Evolutionary conservation across 495 filamentous ascomycete genomes (phyloP).

Genomic region (Penicillium flavigenum): DNA sequence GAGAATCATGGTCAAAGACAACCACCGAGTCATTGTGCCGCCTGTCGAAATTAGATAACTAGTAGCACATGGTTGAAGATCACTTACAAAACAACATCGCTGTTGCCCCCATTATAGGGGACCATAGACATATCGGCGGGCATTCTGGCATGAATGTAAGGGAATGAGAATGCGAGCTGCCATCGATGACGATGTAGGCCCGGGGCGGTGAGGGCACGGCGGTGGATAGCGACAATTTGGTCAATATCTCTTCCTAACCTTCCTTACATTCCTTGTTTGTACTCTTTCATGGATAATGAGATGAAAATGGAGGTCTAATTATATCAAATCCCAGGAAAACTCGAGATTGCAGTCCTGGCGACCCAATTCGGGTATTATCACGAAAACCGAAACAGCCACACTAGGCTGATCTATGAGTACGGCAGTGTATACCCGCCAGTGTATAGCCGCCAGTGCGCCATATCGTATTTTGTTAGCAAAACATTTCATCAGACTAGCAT

Average conservation of each 20-base stretch:
- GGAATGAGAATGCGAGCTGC: constrained; percentile 4
- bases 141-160: constrained; percentile 28
- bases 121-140: constrained; percentile 50
- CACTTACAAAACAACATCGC: constrained; percentile 53
- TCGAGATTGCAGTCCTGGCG: background rate
- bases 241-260: background rate
- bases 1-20: constrained; percentile 80
- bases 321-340: background rate
- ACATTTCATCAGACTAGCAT: no score
- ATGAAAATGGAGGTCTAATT: background rate
- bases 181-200: constrained; percentile 13
- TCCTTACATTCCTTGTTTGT: background rate
- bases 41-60: constrained; percentile 43
- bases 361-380: no score
- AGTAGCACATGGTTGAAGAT: background rate
- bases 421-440: background rate
- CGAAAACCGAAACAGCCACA: background rate
- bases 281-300: background rate
- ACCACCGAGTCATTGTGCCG: constrained; percentile 92
- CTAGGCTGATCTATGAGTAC: background rate
- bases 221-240: background rate
- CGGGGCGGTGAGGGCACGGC: constrained; percentile 11
- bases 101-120: constrained; percentile 46
- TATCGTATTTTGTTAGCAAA: no score
- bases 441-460: no score